Evolutionary conservation across 768 basidiomycete species (phyloP), one percentile per base, ranked within the genome.

Genomic region (Boletellus sp.): DNA sequence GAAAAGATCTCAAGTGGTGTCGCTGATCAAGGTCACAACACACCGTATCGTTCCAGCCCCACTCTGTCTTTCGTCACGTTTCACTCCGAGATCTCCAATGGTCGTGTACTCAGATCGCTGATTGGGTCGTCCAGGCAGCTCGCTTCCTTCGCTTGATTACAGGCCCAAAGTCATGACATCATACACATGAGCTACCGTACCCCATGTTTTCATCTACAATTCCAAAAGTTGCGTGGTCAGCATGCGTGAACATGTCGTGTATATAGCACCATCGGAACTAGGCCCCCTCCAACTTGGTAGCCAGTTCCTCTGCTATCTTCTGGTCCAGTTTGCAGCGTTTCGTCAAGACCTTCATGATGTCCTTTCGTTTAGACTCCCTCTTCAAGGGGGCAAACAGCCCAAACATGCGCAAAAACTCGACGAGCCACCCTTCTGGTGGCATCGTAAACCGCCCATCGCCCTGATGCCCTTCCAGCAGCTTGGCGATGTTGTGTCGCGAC

Each of bases 271-370:
- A 42, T 45, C 31, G 4, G 42, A 33, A 19, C 48, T 51, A 50
- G 26, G 28, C 0, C 3, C 42, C 35, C 38, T 52, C 52, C 32
- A 67, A 42, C 46, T 55, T 57, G 13, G 2, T 33, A 31, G 66
- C 57, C 22, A 67, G 55, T 5, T 61, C 52, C 17, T 46, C 52
- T 20, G 63, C 66, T 38, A 53, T 22, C 35, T 50, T 56, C 10
- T 45, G 40, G 26, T 57, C 50, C 45, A 67, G 28, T 33, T 42
- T 50, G 56, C 67, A 69, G 38, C 67, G 66, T 46, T 68, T 69
- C 37, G 52, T 61, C 51, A 66, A 45, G 11, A 56, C 54, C 41
- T 67, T 60, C 17, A 57, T 1, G 2, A 66, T 45, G 3, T 62
- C 61, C 51, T 63, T 66, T 7, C 46, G 48, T 55, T 58, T 60